phyloP scores from a whole-genome alignment of 2,329 filamentous ascomycete species.

The Epichloe coenophiala region DNA sequence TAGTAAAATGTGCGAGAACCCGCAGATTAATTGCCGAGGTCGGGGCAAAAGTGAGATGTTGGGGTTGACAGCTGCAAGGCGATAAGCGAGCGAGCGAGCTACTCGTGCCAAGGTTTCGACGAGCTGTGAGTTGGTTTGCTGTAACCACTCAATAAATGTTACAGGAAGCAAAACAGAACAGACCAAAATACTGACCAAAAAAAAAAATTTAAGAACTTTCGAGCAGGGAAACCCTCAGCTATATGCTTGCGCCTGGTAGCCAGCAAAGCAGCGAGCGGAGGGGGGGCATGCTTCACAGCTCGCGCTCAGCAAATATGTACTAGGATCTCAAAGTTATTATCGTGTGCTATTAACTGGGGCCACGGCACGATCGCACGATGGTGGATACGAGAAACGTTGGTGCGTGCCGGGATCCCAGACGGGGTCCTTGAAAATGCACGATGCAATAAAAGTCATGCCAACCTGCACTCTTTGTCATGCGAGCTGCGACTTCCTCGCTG shows the following conservation, averaged over 20 bases:
- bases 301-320: background rate
- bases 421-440: too few species aligned
- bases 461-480: too few species aligned
- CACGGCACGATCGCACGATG: background rate
- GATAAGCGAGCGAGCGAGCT: background rate
- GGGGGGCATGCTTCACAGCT: too few species aligned
- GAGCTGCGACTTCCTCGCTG: too few species aligned
- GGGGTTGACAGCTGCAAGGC: background rate
- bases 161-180: background rate
- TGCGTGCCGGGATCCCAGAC: too few species aligned
- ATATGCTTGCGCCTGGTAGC: background rate
- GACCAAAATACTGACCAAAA: background rate
- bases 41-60: background rate
- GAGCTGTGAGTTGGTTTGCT: background rate
- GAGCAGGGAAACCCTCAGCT: background rate
- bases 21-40: background rate
- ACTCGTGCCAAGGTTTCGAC: background rate
- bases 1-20: background rate
- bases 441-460: too few species aligned
- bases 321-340: background rate
- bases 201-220: background rate
- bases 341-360: background rate
- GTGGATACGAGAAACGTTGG: slow-evolving; percentile 1
- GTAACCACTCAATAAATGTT: background rate
- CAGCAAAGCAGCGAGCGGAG: background rate